These are phyloP conservation scores for Neocallimastix lanati DNA, from an alignment of 192 early-diverging fungal species.

Conservation along the genomic window DNA sequence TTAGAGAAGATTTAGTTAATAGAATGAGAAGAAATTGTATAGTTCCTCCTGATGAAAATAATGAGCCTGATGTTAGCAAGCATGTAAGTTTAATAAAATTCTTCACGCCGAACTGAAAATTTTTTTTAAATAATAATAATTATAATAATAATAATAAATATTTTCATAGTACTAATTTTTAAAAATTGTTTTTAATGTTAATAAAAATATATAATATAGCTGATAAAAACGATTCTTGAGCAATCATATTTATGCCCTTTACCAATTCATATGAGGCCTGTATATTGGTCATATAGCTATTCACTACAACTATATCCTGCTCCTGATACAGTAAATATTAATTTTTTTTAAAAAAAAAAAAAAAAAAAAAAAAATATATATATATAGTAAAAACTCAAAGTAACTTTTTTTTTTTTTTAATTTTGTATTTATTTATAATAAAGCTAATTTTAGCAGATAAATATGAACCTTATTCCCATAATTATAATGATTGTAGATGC, in stretches of 20 bases:
- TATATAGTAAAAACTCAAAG: too few species aligned
- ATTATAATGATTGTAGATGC: constrained; percentile 56
- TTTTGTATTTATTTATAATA: not conserved
- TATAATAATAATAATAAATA: too few species aligned
- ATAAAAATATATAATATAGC: constrained; percentile 11
- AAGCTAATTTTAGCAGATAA: constrained; percentile 71
- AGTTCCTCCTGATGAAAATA: constrained; percentile 25
- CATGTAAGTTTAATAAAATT: constrained; percentile 4
- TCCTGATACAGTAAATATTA: constrained; percentile 52
- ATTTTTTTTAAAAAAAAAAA: too few species aligned
- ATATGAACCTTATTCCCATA: constrained; percentile 56
- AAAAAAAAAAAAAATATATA: too few species aligned
- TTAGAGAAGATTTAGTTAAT: constrained; percentile 66
- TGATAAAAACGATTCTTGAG: constrained; percentile 64
- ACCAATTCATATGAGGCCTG: constrained; percentile 52
- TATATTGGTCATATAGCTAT: constrained; percentile 67
- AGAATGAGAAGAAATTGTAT: constrained; percentile 58
- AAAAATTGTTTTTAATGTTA: too few species aligned
- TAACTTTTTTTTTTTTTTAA: too few species aligned
- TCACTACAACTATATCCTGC: constrained; percentile 71
- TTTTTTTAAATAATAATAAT: too few species aligned
- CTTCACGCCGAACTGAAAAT: too few species aligned
- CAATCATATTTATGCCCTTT: constrained; percentile 73
- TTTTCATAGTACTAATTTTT: too few species aligned
- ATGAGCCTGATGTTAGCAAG: constrained; percentile 7